A percentile compares a stretch with the other conserved stretches of the same genome.
Evolutionary conservation across 2,329 filamentous ascomycete species (phyloP).

Genomic region (Cadophora malorum): DNA sequence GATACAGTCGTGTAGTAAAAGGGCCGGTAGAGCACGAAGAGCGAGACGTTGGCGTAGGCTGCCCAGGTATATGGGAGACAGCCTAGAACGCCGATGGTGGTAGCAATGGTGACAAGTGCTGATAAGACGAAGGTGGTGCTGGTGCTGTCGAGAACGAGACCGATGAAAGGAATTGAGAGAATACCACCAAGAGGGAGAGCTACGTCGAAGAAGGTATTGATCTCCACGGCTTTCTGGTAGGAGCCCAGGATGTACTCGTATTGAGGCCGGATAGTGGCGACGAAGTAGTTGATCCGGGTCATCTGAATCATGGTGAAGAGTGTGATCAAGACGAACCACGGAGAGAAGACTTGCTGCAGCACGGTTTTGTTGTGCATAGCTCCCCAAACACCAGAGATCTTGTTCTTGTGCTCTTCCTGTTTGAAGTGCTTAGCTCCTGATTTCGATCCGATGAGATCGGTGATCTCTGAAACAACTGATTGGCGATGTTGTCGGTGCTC

Average conservation of each 20-base stretch:
- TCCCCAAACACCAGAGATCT: slow-evolving; percentile 79
- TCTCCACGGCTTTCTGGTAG: slow-evolving; percentile 62
- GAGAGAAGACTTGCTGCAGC: slow-evolving; percentile 74
- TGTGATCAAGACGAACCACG: slow-evolving; percentile 86
- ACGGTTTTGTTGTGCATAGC: slow-evolving; percentile 78
- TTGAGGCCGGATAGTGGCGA: slow-evolving; percentile 83
- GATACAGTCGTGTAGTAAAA: slow-evolving; percentile 92
- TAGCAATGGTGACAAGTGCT: slow-evolving; percentile 73
- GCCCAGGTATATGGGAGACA: slow-evolving; percentile 73
- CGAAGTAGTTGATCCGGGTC: slow-evolving; percentile 90
- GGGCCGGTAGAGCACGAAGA: slow-evolving; percentile 86
- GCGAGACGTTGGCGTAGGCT: slow-evolving; percentile 75
- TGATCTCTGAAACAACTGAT: slow-evolving; percentile 66
- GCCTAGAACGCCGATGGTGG: slow-evolving; percentile 77
- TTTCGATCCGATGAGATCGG: slow-evolving; percentile 72
- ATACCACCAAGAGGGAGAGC: slow-evolving; percentile 84
- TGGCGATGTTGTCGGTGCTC: slow-evolving; percentile 53
- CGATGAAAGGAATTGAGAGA: slow-evolving; percentile 86
- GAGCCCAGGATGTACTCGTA: slow-evolving; percentile 77
- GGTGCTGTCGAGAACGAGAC: slow-evolving; percentile 76
- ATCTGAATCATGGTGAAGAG: slow-evolving; percentile 78
- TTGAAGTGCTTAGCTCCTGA: slow-evolving; percentile 67
- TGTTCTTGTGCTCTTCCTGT: slow-evolving; percentile 72
- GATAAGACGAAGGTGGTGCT: slow-evolving; percentile 74
- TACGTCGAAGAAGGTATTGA: slow-evolving; percentile 89